Percentiles rank a stretch among this genome's conserved stretches.
Evolutionary conservation across 1,284 basidiomycete genomes (phyloP).

Genomic region (Fomitopsis betulina): DNA sequence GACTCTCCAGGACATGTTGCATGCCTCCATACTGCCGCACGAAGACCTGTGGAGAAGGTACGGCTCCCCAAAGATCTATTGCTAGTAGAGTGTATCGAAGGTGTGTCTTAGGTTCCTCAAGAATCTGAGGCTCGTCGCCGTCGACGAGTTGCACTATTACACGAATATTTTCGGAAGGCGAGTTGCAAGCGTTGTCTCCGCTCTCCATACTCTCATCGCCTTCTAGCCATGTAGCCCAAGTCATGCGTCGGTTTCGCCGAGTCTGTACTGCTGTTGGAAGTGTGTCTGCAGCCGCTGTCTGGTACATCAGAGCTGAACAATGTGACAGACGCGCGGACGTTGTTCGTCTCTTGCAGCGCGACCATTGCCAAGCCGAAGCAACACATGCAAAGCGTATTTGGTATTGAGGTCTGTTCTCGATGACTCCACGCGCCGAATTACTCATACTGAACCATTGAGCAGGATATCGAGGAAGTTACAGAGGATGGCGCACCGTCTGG

Average conservation of each 20-base stretch:
- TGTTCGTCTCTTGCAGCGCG: slow-evolving; percentile 86
- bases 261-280: slow-evolving; percentile 86
- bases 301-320: not conserved
- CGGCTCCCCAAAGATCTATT: not conserved
- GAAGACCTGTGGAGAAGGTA: slow-evolving; percentile 83
- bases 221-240: slow-evolving; percentile 72
- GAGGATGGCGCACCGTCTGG: slow-evolving; percentile 86
- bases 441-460: not conserved
- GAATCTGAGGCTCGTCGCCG: slow-evolving; percentile 74
- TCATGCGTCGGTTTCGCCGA: slow-evolving; percentile 73
- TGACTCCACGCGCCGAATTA: not conserved
- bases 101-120: slow-evolving; percentile 53
- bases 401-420: slow-evolving; percentile 41
- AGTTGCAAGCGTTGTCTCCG: not conserved
- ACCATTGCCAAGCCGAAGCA: slow-evolving; percentile 78
- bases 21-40: slow-evolving; percentile 80
- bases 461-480: slow-evolving; percentile 66
- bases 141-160: slow-evolving; percentile 87
- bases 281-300: slow-evolving; percentile 29
- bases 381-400: slow-evolving; percentile 77
- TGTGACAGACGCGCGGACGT: slow-evolving; percentile 48
- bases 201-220: not conserved
- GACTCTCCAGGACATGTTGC: slow-evolving; percentile 75
- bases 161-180: slow-evolving; percentile 69
- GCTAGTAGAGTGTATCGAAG: not conserved